phyloP scores from a whole-genome alignment of 108 stramenopile species.

The Nannochloropsis salina region DNA sequence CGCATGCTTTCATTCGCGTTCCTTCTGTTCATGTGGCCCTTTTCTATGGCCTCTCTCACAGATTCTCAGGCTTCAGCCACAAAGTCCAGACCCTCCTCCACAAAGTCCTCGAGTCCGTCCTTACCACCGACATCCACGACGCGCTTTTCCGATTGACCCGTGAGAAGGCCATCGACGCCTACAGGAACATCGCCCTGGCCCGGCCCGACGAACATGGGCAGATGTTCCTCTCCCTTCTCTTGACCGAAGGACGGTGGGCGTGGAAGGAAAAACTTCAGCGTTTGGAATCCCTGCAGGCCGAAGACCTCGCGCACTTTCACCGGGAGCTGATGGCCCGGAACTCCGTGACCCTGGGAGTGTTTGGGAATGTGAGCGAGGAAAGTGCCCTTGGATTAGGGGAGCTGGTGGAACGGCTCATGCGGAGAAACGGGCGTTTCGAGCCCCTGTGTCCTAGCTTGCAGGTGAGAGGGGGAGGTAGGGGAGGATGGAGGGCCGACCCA shows the following conservation, averaged over 20 bases:
- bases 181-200: conserved; percentile 51
- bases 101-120: conserved; percentile 54
- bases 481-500: not conserved
- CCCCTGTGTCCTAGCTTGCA: not conserved
- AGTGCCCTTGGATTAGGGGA: conserved; percentile 53
- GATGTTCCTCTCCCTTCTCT: conserved; percentile 33
- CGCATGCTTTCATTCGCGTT: no score
- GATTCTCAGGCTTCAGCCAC: conserved; percentile 67
- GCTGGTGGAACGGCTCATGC: conserved; percentile 21
- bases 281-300: conserved; percentile 14
- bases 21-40: not conserved
- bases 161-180: conserved; percentile 52
- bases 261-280: conserved; percentile 42
- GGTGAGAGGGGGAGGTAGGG: not conserved
- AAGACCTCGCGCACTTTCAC: conserved; percentile 51
- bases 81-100: conserved; percentile 63
- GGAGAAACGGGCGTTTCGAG: not conserved
- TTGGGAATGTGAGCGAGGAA: conserved; percentile 59
- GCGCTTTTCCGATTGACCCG: conserved; percentile 57
- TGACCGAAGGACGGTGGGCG: conserved; percentile 52
- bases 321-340: conserved; percentile 48
- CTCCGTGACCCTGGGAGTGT: conserved; percentile 55
- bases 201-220: conserved; percentile 61
- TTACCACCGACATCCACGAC: conserved; percentile 27
- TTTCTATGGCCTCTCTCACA: conserved; percentile 8